Conservation (phyloP, 1,284 basidiomycete species). For the Anthracocystis walkeri region DNA sequence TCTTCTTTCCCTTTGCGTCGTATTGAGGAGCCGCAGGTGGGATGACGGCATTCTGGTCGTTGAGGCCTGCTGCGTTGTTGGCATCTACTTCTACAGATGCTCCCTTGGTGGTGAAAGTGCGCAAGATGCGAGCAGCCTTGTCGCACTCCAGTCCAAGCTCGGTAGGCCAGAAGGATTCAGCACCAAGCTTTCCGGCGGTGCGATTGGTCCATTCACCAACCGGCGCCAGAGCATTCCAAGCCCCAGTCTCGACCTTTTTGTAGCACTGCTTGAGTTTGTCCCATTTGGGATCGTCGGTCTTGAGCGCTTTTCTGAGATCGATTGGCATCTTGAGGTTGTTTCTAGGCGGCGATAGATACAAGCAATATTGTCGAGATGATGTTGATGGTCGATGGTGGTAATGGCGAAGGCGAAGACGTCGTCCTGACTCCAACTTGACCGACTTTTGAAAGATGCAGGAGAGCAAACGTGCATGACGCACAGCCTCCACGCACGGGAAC, state of each 20-base stretch:
- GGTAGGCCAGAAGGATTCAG: slow-evolving; percentile 66
- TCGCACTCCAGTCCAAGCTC: slow-evolving; percentile 58
- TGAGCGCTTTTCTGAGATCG: slow-evolving; percentile 46
- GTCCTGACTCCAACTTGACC: not conserved
- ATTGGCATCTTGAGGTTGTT: slow-evolving; percentile 33
- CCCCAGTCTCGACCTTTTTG: slow-evolving; percentile 61
- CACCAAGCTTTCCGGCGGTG: slow-evolving; percentile 54
- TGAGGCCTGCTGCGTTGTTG: slow-evolving; percentile 36
- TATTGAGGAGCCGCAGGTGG: slow-evolving; percentile 28
- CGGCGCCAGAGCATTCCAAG: slow-evolving; percentile 55
- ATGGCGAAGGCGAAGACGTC: not conserved
- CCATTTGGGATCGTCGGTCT: slow-evolving; percentile 51
- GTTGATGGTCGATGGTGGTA: not conserved
- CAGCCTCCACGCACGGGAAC: slow-evolving; percentile 20
- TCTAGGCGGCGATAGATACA: not conserved
- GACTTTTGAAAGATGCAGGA: not conserved
- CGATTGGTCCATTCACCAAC: slow-evolving; percentile 56
- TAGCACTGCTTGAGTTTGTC: slow-evolving; percentile 52
- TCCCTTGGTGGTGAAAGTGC: slow-evolving; percentile 59
- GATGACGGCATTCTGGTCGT: slow-evolving; percentile 30
- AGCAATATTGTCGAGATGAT: not conserved
- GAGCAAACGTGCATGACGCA: slow-evolving; percentile 13
- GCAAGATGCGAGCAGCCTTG: slow-evolving; percentile 65
- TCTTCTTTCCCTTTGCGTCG: slow-evolving; percentile 47
- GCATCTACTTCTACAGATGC: slow-evolving; percentile 52